These are phyloP conservation scores for Eutrema salsugineum DNA, from an alignment of 441 rosid species.

Conservation along the genomic window DNA sequence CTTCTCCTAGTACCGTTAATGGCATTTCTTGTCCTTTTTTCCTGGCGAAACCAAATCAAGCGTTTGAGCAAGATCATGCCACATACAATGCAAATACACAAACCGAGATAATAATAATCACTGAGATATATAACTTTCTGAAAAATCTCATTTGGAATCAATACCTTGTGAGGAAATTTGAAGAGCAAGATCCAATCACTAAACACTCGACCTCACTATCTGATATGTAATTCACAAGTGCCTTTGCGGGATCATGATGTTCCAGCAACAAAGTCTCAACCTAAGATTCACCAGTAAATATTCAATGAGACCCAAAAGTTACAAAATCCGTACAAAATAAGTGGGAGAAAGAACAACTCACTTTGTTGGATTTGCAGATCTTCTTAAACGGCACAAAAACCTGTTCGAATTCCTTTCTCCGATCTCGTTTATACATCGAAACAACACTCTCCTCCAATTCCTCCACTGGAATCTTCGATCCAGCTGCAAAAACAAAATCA, in stretches of 20 bases:
- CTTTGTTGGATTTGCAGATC: conserved; percentile 50
- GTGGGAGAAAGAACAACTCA: not conserved
- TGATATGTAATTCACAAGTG: conserved; percentile 48
- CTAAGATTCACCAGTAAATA: conserved; percentile 32
- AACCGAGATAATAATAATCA: not conserved
- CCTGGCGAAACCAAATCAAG: conserved; percentile 31
- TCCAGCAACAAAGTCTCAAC: conserved; percentile 68
- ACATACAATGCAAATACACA: not conserved
- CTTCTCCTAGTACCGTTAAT: conserved; percentile 42
- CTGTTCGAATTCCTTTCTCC: conserved; percentile 45
- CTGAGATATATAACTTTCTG: not conserved
- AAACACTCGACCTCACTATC: conserved; percentile 47
- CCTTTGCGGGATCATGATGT: conserved; percentile 61
- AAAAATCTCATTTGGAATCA: not conserved
- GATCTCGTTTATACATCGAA: conserved; percentile 56
- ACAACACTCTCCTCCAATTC: conserved; percentile 72
- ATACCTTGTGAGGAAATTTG: conserved; percentile 57
- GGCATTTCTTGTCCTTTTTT: conserved; percentile 61
- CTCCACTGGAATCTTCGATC: conserved; percentile 54
- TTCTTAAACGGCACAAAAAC: conserved; percentile 54
- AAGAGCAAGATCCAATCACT: conserved; percentile 75
- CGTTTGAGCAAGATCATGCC: not conserved
- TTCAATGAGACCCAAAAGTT: not conserved
- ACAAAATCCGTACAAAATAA: not conserved
- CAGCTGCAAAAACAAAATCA: conserved; percentile 35